These are phyloP conservation scores for Aspergillus floridensis DNA, from an alignment of 2,329 filamentous ascomycete species.

Conservation along the genomic window DNA sequence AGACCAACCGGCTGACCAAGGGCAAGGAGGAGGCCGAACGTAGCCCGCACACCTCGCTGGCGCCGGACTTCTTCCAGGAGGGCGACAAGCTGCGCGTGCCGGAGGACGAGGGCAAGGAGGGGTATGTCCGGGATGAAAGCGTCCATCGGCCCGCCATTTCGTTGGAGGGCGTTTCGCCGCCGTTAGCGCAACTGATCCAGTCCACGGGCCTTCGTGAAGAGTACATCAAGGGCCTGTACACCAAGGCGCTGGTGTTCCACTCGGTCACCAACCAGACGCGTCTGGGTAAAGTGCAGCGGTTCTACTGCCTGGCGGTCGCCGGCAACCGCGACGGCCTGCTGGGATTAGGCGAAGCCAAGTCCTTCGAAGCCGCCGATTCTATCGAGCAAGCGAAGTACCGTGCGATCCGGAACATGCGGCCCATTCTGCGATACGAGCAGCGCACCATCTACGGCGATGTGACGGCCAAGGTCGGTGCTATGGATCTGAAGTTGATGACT, in stretches of 20 bases:
- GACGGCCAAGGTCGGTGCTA: conserved; percentile 81
- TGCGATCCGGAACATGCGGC: conserved; percentile 88
- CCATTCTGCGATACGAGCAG: conserved; percentile 86
- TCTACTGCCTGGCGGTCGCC: conserved; percentile 74
- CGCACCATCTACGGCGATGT: conserved; percentile 88
- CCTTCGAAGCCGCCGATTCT: conserved; percentile 68
- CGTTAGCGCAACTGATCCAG: conserved; percentile 53
- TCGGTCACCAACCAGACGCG: conserved; percentile 88
- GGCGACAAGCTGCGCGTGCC: conserved; percentile 33
- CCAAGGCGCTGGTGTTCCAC: conserved; percentile 72
- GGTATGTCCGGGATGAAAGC: conserved; percentile 5
- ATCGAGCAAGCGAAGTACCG: conserved; percentile 70
- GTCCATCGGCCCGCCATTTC: conserved; percentile 24
- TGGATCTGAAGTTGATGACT: conserved; percentile 74
- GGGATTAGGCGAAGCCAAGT: conserved; percentile 88
- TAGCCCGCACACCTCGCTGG: conserved; percentile 49
- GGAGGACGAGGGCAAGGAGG: conserved; percentile 12
- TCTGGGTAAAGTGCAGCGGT: conserved; percentile 83
- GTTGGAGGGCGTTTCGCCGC: conserved; percentile 37
- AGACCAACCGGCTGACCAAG: conserved; percentile 50
- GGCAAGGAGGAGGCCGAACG: conserved; percentile 51
- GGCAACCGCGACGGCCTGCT: conserved; percentile 84
- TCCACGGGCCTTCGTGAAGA: conserved; percentile 54
- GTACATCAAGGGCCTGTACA: conserved; percentile 54
- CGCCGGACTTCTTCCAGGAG: conserved; percentile 52